A percentile compares a stretch with the other conserved stretches of the same genome.
These are phyloP conservation scores for Pyrenochaeta sp. DNA, from an alignment of 2,329 filamentous ascomycete species.

Conservation along the genomic window DNA sequence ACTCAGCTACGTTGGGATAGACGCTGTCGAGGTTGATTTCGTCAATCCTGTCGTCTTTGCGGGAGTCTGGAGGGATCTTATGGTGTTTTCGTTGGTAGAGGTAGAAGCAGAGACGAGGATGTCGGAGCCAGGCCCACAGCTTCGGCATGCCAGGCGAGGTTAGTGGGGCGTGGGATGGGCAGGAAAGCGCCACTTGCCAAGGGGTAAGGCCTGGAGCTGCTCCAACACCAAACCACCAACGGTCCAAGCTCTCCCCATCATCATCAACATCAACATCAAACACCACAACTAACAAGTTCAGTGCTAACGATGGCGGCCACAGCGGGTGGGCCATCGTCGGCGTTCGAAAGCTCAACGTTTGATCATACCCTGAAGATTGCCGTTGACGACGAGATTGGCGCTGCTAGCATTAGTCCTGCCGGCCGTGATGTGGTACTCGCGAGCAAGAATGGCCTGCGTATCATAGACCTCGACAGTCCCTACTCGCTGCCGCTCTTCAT, in stretches of 20 bases:
- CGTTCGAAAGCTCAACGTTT: conserved; percentile 87
- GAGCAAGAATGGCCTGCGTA: conserved; percentile 83
- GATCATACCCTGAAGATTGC: conserved; percentile 84
- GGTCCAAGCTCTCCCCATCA: conserved; percentile 13
- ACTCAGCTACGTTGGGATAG: conserved; percentile 1
- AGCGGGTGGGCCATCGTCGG: conserved; percentile 53
- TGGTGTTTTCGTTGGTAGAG: conserved; percentile 6
- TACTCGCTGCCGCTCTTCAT: conserved; percentile 87
- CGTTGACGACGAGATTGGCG: conserved; percentile 80
- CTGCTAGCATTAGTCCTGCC: conserved; percentile 90
- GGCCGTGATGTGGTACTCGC: conserved; percentile 90
- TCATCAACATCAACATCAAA: conserved; percentile 18
- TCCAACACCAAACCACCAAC: neutral
- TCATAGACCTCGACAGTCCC: conserved; percentile 90
- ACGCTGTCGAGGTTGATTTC: neutral
- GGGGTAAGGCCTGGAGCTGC: neutral
- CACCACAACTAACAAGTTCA: neutral
- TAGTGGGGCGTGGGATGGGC: conserved; percentile 1
- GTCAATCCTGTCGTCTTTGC: conserved; percentile 2
- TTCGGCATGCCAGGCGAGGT: neutral
- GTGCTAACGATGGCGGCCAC: conserved; percentile 29
- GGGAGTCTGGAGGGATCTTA: neutral
- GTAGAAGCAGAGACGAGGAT: conserved; percentile 11
- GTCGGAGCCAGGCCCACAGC: conserved; percentile 5
- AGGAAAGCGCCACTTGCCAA: conserved; percentile 5